These are phyloP conservation scores for Trichopus zeylanicus DNA, from an alignment of 116 monocot genomes.

Conservation along the genomic window DNA sequence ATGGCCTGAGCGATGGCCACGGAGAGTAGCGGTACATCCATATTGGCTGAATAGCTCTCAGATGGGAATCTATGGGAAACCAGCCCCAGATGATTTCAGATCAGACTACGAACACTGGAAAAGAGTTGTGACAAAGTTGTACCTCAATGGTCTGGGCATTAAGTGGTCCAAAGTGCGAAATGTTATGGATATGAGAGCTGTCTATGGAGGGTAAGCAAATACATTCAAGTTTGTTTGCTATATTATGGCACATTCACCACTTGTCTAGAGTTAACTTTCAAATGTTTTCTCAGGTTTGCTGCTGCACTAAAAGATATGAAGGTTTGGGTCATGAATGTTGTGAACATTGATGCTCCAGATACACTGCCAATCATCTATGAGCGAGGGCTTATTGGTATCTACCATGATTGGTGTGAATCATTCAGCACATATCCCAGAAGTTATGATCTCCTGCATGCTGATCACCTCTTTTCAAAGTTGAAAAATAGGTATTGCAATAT, in stretches of 20 bases:
- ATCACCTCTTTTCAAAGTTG: constrained; percentile 66
- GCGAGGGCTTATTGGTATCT: constrained; percentile 87
- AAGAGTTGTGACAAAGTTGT: constrained; percentile 50
- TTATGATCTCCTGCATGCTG: constrained; percentile 93
- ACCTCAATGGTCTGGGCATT: constrained; percentile 63
- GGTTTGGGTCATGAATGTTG: constrained; percentile 97
- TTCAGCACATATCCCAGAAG: constrained; percentile 94
- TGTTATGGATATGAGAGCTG: constrained; percentile 96
- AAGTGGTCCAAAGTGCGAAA: constrained; percentile 84
- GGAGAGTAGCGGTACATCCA: constrained; percentile 41
- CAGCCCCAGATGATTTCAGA: constrained; percentile 55
- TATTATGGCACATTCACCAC: neutral
- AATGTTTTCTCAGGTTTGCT: constrained; percentile 56
- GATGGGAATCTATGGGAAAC: constrained; percentile 55
- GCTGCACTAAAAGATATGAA: constrained; percentile 82
- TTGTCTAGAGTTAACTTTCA: neutral
- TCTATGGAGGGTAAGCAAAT: constrained; percentile 87
- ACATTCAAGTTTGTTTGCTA: too few species aligned
- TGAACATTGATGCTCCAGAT: constrained; percentile 79
- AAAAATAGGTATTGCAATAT: constrained; percentile 49
- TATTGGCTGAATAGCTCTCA: constrained; percentile 75
- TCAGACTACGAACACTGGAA: constrained; percentile 76
- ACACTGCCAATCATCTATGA: constrained; percentile 91
- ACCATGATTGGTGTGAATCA: constrained; percentile 98
- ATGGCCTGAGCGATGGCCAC: constrained; percentile 83